Evolutionary conservation across 441 rosid genomes (phyloP), one percentile per base, ranked within the genome.

Genomic region (Pelargonium fulgidum): DNA sequence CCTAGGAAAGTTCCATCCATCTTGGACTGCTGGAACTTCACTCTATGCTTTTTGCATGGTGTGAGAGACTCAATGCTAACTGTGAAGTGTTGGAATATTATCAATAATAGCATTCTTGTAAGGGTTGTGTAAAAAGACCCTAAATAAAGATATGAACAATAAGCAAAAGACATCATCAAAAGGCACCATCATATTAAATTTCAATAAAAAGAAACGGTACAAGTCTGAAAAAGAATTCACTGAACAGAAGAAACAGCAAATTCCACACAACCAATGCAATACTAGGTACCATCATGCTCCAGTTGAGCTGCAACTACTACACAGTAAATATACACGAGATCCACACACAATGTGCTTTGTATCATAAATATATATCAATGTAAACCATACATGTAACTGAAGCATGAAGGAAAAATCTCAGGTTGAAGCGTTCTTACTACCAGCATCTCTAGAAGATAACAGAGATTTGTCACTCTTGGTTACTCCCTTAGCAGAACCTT

Each of bases 401-500:
- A 59, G 63, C 29, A 36, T 29, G 11, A 19, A 22, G 3, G 63
- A 59, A 59, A 59, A 59, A 59, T 59, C 63, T 22, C 33, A 59
- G 63, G 63, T 59, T 29, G 33, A 59, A 13, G 33, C 7, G 42
- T 68, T 52, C 87, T 81, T 82, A 92, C 93, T 89, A 64, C 68
- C 78, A 63, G 76, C 76, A 82, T 86, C 90, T 81, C 83, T 86
- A 8, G 90, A 82, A 72, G 90, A 79, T 47, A 85, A 69, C 4
- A 76, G 73, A 59, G 87, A 84, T 72, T 78, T 85, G 50, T 84
- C 83, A 8, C 74, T 73, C 50, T 68, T 78, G 26, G 65, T 72
- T 26, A 81, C 74, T 76, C 86, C 85, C 79, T 84, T 85, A 54
- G 76, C 87, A 73, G 85, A 72, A 71, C 75, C 80, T 76, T 75